Evolutionary conservation across 805 yeast species (phyloP), one percentile per base, ranked within the genome.

Genomic region (Kuraishia ogatae): DNA sequence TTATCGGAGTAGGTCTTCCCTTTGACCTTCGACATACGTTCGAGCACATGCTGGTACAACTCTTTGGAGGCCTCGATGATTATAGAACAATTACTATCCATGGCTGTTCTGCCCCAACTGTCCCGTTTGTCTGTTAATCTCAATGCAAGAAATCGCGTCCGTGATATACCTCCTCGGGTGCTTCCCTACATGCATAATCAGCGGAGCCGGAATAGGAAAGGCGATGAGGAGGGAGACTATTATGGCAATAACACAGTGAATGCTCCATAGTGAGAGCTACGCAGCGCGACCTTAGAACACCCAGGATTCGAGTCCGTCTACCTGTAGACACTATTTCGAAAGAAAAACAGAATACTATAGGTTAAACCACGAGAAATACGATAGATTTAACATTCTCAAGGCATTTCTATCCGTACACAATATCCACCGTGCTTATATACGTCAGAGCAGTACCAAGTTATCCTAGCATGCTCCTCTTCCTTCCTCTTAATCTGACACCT

Each of bases 391-490:
- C n/a, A n/a, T n/a, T n/a, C n/a, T n/a, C n/a, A n/a, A n/a, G n/a
- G n/a, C n/a, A 35, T 35, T 35, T 35, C 43, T 35, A 35, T 35
- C 13, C 13, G 43, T 3, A 11, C 4, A 8, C 4, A 7, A 7
- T 35, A 35, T 35, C n/a, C n/a, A n/a, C n/a, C n/a, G n/a, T n/a
- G n/a, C 29, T 20, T 20, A 10, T 11, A 43, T 20, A n/a, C n/a
- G 48, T 20, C 10, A n/a, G 11, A 5, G 22, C 50, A 4, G 5
- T 23, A n/a, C 28, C 21, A 6, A 50, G 2, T 60, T 62, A 85
- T 19, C 99, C 99, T 51, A 92, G 71, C 97, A 93, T 89, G 56
- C 96, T 87, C 69, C 99, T 81, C 79, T 94, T 94, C 61, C 99
- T 79, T 1, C 99, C 99, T 66, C 99, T 82, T 73, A 87, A 68